A percentile compares a stretch with the other conserved stretches of the same genome.
These are phyloP conservation scores for Triadica sebifera DNA, from an alignment of 345 rosid genomes.

Conservation along the genomic window DNA sequence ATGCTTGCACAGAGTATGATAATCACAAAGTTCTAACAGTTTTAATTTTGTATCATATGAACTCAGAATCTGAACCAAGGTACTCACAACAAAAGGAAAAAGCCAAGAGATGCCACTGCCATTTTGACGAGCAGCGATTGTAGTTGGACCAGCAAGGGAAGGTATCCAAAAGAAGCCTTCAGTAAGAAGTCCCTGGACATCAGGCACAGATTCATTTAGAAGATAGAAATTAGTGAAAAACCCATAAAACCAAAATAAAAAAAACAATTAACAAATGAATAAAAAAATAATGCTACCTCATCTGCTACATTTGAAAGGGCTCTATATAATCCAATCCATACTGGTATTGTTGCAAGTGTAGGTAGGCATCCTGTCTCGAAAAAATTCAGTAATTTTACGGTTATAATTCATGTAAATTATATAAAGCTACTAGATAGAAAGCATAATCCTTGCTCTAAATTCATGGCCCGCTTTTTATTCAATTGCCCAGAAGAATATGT, in stretches of 20 bases:
- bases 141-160: constrained; percentile 91
- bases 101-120: constrained; percentile 94
- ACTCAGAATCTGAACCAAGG: constrained; percentile 8
- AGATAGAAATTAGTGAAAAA: not conserved
- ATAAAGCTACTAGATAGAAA: not conserved
- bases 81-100: constrained; percentile 81
- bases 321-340: constrained; percentile 96
- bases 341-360: constrained; percentile 94
- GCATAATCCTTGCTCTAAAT: not conserved
- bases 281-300: constrained; percentile 48
- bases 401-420: not conserved
- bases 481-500: not conserved
- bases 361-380: constrained; percentile 70
- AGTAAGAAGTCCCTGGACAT: constrained; percentile 78
- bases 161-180: constrained; percentile 99
- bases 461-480: not conserved
- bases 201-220: constrained; percentile 20
- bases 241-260: constrained; percentile 12
- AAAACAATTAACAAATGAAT: constrained; percentile 4
- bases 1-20: not conserved
- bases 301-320: constrained; percentile 97
- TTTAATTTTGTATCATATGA: not conserved
- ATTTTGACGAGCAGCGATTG: constrained; percentile 75
- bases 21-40: not conserved
- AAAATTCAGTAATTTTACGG: not conserved